These are phyloP conservation scores for Pharnaceum exiguum DNA, from an alignment of 148 eudicot species.

Conservation along the genomic window DNA sequence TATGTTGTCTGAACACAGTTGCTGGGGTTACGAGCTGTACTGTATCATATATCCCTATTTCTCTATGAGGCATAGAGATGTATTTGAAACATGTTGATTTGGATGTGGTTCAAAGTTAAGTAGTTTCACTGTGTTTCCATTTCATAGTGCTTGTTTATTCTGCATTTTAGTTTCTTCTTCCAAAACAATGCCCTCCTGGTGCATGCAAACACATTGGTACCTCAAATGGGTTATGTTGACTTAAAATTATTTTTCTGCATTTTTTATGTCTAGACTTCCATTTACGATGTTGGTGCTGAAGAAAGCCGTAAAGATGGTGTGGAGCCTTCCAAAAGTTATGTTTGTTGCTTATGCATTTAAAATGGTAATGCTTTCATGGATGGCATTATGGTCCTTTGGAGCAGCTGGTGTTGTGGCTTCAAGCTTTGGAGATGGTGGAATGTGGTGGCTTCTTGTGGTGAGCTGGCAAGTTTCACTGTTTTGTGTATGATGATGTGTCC, in stretches of 20 bases:
- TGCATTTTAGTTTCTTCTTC: too few species aligned
- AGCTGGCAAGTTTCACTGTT: slow-evolving; percentile 84
- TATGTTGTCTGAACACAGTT: too few species aligned
- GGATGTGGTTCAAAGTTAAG: too few species aligned
- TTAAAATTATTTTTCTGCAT: neutral
- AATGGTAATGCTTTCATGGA: slow-evolving; percentile 78
- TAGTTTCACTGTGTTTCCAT: too few species aligned
- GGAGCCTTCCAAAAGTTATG: slow-evolving; percentile 87
- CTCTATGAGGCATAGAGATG: too few species aligned
- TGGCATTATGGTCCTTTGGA: slow-evolving; percentile 87
- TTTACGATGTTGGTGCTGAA: slow-evolving; percentile 94
- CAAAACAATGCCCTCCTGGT: too few species aligned
- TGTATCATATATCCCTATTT: too few species aligned
- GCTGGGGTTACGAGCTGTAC: too few species aligned
- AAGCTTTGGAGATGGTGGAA: slow-evolving; percentile 74
- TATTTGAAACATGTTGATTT: too few species aligned
- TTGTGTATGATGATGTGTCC: neutral
- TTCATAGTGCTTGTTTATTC: too few species aligned
- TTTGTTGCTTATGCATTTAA: slow-evolving; percentile 60
- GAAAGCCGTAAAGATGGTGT: slow-evolving; percentile 90
- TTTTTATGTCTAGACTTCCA: slow-evolving; percentile 51
- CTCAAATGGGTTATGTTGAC: too few species aligned
- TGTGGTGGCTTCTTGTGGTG: slow-evolving; percentile 99
- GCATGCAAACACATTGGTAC: too few species aligned
- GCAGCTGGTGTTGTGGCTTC: slow-evolving; percentile 92